Percentiles rank a stretch among this genome's conserved stretches.
phyloP scores from a whole-genome alignment of 2,329 filamentous ascomycete species.

The Arthrobotrys sphaeroides region DNA sequence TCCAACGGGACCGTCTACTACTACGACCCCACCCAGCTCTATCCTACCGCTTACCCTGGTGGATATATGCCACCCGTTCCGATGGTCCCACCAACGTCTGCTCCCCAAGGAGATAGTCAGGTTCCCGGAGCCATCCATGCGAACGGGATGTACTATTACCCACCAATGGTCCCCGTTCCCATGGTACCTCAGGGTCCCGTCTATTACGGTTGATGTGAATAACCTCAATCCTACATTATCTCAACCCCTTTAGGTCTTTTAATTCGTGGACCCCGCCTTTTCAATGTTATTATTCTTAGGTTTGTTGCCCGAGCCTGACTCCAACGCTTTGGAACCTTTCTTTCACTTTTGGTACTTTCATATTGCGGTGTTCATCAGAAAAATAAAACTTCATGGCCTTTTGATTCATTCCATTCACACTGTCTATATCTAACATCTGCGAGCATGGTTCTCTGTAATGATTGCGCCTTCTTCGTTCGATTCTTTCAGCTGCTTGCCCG shows the following conservation, averaged over 20 bases:
- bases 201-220: constrained; percentile 58
- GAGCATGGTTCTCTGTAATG: constrained; percentile 40
- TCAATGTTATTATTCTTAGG: constrained; percentile 1
- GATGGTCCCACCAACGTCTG: constrained; percentile 71
- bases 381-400: constrained; percentile 35
- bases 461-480: constrained; percentile 25
- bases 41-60: constrained; percentile 70
- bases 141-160: constrained; percentile 73
- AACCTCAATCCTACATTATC: not conserved
- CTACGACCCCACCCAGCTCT: constrained; percentile 80
- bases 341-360: constrained; percentile 26
- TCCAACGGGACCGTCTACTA: constrained; percentile 97
- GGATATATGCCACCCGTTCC: constrained; percentile 61
- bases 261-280: constrained; percentile 19
- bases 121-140: constrained; percentile 54
- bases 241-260: constrained; percentile 19
- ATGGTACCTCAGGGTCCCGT: constrained; percentile 72
- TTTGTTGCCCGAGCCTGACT: not conserved
- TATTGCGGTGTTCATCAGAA: constrained; percentile 43
- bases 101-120: constrained; percentile 64
- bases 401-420: constrained; percentile 15
- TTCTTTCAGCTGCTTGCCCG: constrained; percentile 7
- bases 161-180: constrained; percentile 65
- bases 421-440: constrained; percentile 43
- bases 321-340: not conserved